Base-by-base conservation (phyloP, 176 grass and related monocot genomes). In the Themeda triandra region DNA sequence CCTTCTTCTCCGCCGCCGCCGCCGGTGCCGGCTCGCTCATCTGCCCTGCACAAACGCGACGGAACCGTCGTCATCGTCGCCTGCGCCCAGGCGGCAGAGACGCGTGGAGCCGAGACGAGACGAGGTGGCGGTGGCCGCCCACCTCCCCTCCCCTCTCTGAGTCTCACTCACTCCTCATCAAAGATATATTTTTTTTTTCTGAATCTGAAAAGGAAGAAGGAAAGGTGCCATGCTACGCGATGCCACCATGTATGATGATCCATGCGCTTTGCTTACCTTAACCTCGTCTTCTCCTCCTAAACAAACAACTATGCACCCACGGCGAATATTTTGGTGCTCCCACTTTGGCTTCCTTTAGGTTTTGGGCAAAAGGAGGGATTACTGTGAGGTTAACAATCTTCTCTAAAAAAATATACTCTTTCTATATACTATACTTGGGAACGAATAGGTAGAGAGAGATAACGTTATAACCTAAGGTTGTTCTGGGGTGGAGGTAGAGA, bases 21-120 rank as follows among this genome's bases (percentile, higher is more conserved):
- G 24, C 18, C 6, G 66, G 40, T 46, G 72, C 71, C 71, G 40
- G 31, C 33, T 66, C 79, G 65, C 32, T 86, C 83, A 82, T 90
- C 67, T 65, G 29, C 84, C 84, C 88, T 90, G 88, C 84, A 85
- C 88, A 86, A 80, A 86, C 59, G 49, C 80, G 74, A 74, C 74
- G 54, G 70, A 82, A 39, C 59, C 46, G 35, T 79, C 75, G 75
- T 73, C 88, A 90, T 71, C 87, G 69, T 78, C 75, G 67, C 18
- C 60, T 28, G 54, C 53, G 80, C 8, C 69, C 9, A 49, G 64
- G 40, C 54, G 32, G 53, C 48, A 69, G 59, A 71, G 21, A 25
- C 29, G 27, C 36, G 35, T 6, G 54, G 69, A 66, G 31, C 49
- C 24, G 15, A 23, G 77, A 10, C 23, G 66, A 33, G 40, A 68